Evolutionary conservation across 192 early-diverging fungal species (phyloP).

Genomic region (Coemansia sp.): DNA sequence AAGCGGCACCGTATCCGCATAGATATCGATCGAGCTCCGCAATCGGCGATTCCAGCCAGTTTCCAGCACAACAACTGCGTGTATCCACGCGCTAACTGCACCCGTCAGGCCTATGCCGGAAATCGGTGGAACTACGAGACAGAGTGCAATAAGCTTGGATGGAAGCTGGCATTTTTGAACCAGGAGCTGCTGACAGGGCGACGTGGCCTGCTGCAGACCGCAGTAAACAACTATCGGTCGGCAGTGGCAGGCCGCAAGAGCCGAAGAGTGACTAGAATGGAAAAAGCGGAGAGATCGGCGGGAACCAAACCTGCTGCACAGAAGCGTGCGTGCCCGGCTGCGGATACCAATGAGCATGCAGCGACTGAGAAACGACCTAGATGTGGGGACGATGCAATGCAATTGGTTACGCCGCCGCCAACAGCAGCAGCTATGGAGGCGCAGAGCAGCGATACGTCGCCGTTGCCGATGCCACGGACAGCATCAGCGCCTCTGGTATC

Average conservation of each 20-base stretch:
- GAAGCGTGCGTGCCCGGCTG: conserved; percentile 14
- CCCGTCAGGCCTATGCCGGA: conserved; percentile 64
- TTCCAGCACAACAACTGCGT: conserved; percentile 78
- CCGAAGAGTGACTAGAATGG: conserved; percentile 69
- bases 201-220: conserved; percentile 77
- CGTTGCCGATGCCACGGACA: neutral
- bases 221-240: conserved; percentile 78
- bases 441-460: neutral
- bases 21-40: conserved; percentile 63
- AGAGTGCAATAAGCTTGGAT: conserved; percentile 80
- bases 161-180: conserved; percentile 81
- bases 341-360: neutral
- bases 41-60: conserved; percentile 48
- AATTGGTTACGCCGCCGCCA: conserved; percentile 5
- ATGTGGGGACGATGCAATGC: neutral
- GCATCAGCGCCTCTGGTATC: neutral
- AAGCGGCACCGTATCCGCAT: conserved; percentile 66
- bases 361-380: neutral
- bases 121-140: conserved; percentile 84
- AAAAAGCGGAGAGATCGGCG: conserved; percentile 55
- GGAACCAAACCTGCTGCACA: neutral
- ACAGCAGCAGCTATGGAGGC: neutral
- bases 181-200: conserved; percentile 60
- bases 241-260: conserved; percentile 67
- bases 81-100: conserved; percentile 76